Conservation (phyloP, 2,329 filamentous ascomycete species). For the Cladophialophora psammophila region DNA sequence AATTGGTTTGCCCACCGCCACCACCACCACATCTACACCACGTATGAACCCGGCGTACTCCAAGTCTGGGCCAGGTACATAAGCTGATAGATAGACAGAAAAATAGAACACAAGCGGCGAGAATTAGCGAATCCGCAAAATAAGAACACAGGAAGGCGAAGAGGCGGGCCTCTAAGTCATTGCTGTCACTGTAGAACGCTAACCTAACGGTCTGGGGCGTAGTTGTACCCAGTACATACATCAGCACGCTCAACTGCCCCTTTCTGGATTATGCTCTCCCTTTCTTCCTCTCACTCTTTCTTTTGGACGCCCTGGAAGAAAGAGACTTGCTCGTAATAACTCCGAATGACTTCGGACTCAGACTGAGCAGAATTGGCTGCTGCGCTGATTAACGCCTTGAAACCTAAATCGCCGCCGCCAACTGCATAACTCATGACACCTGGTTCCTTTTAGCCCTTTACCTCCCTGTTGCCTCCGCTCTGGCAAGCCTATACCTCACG, state of each 20-base stretch:
- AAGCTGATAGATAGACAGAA: too few relatives aligned
- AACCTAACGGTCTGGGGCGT: neutral
- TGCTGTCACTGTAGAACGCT: neutral
- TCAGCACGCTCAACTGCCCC: neutral
- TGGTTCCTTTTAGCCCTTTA: neutral
- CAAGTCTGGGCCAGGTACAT: too few relatives aligned
- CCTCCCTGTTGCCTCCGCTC: constrained; percentile 46
- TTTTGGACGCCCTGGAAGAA: neutral
- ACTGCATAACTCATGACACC: neutral
- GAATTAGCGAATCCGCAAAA: too few relatives aligned
- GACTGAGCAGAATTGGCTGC: neutral
- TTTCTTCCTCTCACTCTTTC: neutral
- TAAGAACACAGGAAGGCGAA: too few relatives aligned
- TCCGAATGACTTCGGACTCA: neutral
- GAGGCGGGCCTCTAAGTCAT: too few relatives aligned
- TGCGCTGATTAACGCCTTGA: neutral
- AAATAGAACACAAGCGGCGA: too few relatives aligned
- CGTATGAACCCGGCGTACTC: too few relatives aligned
- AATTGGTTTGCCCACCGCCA: too few relatives aligned
- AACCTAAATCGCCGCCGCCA: neutral
- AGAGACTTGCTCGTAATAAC: neutral
- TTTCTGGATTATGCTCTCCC: neutral
- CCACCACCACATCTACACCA: too few relatives aligned
- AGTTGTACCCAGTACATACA: neutral
- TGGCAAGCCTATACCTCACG: constrained; percentile 67